Evolutionary conservation across 148 eudicot genomes (phyloP).

Genomic region (Arctostaphylos glauca): DNA sequence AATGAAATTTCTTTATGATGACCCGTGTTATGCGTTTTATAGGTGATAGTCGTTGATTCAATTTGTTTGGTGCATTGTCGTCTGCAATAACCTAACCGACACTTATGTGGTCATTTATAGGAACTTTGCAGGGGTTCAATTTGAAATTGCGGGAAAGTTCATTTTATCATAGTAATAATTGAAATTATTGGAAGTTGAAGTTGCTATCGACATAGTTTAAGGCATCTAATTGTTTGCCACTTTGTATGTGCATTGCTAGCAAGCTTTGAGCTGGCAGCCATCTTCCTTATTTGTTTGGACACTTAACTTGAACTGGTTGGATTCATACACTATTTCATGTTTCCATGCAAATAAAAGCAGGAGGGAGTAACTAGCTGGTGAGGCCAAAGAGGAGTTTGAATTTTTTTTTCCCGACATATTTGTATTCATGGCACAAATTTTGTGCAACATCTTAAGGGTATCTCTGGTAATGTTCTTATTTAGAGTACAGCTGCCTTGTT

Average conservation of each 20-base stretch:
- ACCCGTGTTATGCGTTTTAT: background rate
- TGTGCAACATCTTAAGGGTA: background rate
- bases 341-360: background rate
- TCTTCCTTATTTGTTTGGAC: background rate
- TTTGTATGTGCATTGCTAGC: background rate
- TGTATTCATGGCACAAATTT: background rate
- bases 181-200: background rate
- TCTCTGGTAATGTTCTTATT: background rate
- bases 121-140: background rate
- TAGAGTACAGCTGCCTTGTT: background rate
- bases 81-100: background rate
- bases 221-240: background rate
- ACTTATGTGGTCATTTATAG: background rate
- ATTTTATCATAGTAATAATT: background rate
- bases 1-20: background rate
- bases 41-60: background rate
- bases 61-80: constrained; percentile 1
- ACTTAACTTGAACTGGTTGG: background rate
- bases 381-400: background rate
- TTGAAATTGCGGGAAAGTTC: background rate
- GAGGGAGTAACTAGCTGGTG: background rate
- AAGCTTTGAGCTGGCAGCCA: background rate
- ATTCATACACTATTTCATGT: background rate
- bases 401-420: background rate
- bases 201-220: background rate